Evolutionary conservation across 371 early-diverging fungal species (phyloP).

Genomic region (Smittium culicis): DNA sequence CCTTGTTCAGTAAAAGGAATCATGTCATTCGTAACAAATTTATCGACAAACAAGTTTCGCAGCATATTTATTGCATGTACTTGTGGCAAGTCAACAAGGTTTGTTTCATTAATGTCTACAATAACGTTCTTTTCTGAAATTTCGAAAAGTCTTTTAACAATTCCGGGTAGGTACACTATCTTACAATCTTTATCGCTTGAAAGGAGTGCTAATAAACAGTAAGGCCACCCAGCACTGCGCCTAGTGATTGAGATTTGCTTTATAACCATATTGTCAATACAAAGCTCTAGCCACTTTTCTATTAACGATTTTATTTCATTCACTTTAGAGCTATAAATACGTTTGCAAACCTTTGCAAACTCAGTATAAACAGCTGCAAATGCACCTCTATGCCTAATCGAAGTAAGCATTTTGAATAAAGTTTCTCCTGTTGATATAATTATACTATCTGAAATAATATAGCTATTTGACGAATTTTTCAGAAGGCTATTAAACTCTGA

Average conservation of each 20-base stretch:
- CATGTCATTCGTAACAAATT: slow-evolving; percentile 52
- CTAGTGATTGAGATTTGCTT: slow-evolving; percentile 70
- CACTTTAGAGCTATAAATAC: slow-evolving; percentile 42
- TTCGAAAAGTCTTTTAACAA: slow-evolving; percentile 51
- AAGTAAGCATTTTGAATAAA: slow-evolving; percentile 26
- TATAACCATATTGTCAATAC: slow-evolving; percentile 30
- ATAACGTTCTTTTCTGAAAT: slow-evolving; percentile 32
- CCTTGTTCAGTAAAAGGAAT: slow-evolving; percentile 59
- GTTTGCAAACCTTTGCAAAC: slow-evolving; percentile 52
- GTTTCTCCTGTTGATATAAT: slow-evolving; percentile 15
- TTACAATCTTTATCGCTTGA: slow-evolving; percentile 52
- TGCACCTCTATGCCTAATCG: slow-evolving; percentile 84
- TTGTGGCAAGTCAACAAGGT: slow-evolving; percentile 46
- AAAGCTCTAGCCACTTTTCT: slow-evolving; percentile 26
- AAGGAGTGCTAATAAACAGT: slow-evolving; percentile 72
- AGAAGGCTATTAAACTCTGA: not conserved
- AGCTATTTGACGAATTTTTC: not conserved
- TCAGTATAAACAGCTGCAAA: slow-evolving; percentile 76
- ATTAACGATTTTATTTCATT: slow-evolving; percentile 19
- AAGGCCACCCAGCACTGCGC: slow-evolving; percentile 83
- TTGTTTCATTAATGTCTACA: slow-evolving; percentile 5
- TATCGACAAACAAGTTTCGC: slow-evolving; percentile 67
- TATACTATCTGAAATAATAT: slow-evolving; percentile 6
- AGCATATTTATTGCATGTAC: slow-evolving; percentile 84
- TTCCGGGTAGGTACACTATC: slow-evolving; percentile 42